Conservation (phyloP, 1,284 basidiomycete genomes). For the Exsudoporus floridanus region DNA sequence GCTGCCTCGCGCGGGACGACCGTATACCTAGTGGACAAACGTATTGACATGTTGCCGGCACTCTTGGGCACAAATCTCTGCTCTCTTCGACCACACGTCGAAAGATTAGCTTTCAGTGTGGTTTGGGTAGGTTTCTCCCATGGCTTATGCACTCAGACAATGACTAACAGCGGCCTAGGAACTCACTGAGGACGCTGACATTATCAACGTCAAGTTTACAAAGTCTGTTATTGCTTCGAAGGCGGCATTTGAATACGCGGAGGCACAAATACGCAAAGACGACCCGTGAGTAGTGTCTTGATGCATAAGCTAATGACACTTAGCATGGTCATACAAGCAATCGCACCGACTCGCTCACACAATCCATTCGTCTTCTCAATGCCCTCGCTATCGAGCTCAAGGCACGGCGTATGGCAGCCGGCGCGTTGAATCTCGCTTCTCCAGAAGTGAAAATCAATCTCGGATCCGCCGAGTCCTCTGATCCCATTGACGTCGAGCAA, state of each 20-base stretch:
- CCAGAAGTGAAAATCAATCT: conserved; percentile 98
- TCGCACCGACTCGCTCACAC: conserved; percentile 80
- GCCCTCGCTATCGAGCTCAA: conserved; percentile 85
- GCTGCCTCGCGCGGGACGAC: conserved; percentile 96
- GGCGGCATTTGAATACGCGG: conserved; percentile 96
- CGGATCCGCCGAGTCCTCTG: conserved; percentile 88
- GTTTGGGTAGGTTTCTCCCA: conserved; percentile 78
- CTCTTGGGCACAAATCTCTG: conserved; percentile 96
- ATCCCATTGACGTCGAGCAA: conserved; percentile 97
- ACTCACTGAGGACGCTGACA: conserved; percentile 82
- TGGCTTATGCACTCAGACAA: not conserved
- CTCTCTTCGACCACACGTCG: conserved; percentile 90
- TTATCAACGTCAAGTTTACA: conserved; percentile 88
- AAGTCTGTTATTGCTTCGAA: conserved; percentile 98
- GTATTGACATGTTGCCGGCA: conserved; percentile 97
- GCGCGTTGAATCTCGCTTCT: conserved; percentile 95
- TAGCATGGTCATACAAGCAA: conserved; percentile 44
- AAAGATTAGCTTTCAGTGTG: conserved; percentile 92
- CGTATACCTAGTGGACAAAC: conserved; percentile 97
- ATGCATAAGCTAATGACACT: not conserved
- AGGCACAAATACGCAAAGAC: conserved; percentile 93
- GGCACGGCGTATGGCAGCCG: conserved; percentile 85
- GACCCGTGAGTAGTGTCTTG: conserved; percentile 61
- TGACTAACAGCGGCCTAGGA: conserved; percentile 54
- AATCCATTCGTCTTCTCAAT: conserved; percentile 90